These are phyloP conservation scores for Ogataea hybrid DNA, from an alignment of 1,139 yeast species.

Conservation along the genomic window DNA sequence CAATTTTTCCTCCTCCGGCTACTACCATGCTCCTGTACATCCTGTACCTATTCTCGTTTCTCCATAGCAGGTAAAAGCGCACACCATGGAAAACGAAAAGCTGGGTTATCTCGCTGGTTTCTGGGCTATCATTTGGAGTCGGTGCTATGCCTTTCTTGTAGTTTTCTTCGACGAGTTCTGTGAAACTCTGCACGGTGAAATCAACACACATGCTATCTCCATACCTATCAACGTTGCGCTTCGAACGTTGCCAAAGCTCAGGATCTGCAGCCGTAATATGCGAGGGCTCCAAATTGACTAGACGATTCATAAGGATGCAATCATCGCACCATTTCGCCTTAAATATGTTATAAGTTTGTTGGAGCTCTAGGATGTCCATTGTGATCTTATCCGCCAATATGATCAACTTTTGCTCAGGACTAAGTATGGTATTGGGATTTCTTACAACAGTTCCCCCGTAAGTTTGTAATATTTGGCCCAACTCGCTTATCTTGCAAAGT, in stretches of 20 bases:
- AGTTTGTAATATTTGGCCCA: slow-evolving; percentile 40
- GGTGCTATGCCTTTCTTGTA: slow-evolving; percentile 5
- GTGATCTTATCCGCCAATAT: slow-evolving; percentile 51
- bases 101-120: neutral
- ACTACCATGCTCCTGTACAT: slow-evolving; percentile 30
- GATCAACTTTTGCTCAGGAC: slow-evolving; percentile 23
- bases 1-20: slow-evolving; percentile 37
- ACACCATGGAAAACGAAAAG: slow-evolving; percentile 12
- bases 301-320: slow-evolving; percentile 43
- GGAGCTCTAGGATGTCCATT: slow-evolving; percentile 43
- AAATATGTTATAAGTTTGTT: slow-evolving; percentile 54
- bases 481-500: slow-evolving; percentile 30
- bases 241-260: slow-evolving; percentile 24
- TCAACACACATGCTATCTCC: slow-evolving; percentile 54
- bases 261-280: slow-evolving; percentile 46
- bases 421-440: slow-evolving; percentile 9
- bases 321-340: slow-evolving; percentile 73
- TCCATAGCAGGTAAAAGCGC: slow-evolving; percentile 13
- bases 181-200: slow-evolving; percentile 7
- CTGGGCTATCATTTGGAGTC: neutral
- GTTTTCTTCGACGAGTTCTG: slow-evolving; percentile 27
- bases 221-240: slow-evolving; percentile 41
- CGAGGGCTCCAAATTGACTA: slow-evolving; percentile 59
- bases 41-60: slow-evolving; percentile 2
- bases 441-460: slow-evolving; percentile 50